Evolutionary conservation across 2,329 filamentous ascomycete genomes (phyloP).

Genomic region (Biscogniauxia marginata): DNA sequence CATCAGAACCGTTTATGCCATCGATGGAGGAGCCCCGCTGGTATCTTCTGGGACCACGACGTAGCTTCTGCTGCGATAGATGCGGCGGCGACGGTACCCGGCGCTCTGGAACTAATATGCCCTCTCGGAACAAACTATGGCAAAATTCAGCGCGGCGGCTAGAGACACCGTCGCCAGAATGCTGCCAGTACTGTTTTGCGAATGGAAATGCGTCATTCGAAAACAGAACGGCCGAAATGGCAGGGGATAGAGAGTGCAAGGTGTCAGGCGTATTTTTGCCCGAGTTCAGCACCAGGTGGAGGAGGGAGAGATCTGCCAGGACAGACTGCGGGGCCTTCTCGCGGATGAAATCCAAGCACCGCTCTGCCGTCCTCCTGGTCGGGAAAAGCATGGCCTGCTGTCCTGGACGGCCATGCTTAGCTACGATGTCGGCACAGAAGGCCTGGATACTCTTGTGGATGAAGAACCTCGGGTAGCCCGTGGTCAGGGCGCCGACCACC

Average conservation of each 20-base stretch:
- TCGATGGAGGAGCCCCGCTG: conserved; percentile 55
- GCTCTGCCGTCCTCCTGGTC: conserved; percentile 63
- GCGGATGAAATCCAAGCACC: conserved; percentile 73
- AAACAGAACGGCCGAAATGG: conserved; percentile 70
- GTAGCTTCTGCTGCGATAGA: conserved; percentile 36
- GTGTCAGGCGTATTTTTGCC: conserved; percentile 50
- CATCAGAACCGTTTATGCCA: conserved; percentile 24
- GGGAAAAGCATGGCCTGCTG: conserved; percentile 83
- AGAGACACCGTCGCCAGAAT: conserved; percentile 88
- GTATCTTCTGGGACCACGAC: conserved; percentile 78
- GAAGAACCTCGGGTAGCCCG: conserved; percentile 95
- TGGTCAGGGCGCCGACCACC: conserved; percentile 82
- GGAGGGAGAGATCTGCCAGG: conserved; percentile 47
- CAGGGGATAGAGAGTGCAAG: conserved; percentile 55
- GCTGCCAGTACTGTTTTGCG: conserved; percentile 97
- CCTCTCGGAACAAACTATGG: conserved; percentile 69
- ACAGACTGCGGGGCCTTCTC: conserved; percentile 54
- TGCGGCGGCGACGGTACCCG: conserved; percentile 24
- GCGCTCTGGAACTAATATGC: conserved; percentile 47
- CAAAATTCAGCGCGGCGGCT: conserved; percentile 92
- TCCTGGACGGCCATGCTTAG: conserved; percentile 58
- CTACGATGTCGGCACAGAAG: conserved; percentile 67
- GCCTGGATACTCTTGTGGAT: conserved; percentile 79
- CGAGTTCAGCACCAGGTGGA: conserved; percentile 64
- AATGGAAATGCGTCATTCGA: conserved; percentile 63